Evolutionary conservation across 192 early-diverging fungal genomes (phyloP).

Genomic region (Gryganskiella cystojenkinii): DNA sequence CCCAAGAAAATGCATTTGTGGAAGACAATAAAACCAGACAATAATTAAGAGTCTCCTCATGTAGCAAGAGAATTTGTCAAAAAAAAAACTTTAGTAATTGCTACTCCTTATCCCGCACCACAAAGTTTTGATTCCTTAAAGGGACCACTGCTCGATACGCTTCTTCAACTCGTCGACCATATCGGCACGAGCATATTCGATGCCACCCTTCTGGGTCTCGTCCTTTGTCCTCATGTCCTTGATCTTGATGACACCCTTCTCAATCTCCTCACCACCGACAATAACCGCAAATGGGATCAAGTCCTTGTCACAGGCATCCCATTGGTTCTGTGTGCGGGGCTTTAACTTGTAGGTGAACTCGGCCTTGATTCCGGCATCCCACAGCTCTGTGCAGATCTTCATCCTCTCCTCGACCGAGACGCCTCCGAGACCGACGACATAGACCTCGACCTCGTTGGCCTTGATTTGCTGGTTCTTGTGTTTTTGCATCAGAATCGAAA

Average conservation of each 20-base stretch:
- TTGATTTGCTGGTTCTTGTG: conserved; percentile 70
- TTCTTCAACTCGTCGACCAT: conserved; percentile 73
- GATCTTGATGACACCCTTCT: conserved; percentile 83
- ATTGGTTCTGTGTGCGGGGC: conserved; percentile 83
- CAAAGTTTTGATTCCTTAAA: too few species aligned
- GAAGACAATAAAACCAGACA: too few species aligned
- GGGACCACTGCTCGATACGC: conserved; percentile 57
- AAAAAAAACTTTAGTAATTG: too few species aligned
- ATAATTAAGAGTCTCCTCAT: too few species aligned
- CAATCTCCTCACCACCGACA: conserved; percentile 85
- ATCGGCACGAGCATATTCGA: conserved; percentile 61
- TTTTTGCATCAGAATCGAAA: conserved; percentile 83
- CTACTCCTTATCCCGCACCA: too few species aligned
- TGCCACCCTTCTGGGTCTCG: conserved; percentile 65
- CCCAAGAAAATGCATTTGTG: too few species aligned
- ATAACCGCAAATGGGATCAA: conserved; percentile 93
- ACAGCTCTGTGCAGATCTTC: conserved; percentile 86
- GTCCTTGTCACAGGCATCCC: conserved; percentile 82
- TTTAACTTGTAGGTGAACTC: conserved; percentile 96
- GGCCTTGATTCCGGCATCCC: conserved; percentile 91
- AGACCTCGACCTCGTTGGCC: conserved; percentile 84
- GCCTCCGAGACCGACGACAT: conserved; percentile 82
- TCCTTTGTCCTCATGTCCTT: conserved; percentile 84
- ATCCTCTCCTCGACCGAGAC: conserved; percentile 92
- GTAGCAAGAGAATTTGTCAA: too few species aligned